Evolutionary conservation across 2,329 filamentous ascomycete genomes (phyloP).

Genomic region (Aureobasidium sp.): DNA sequence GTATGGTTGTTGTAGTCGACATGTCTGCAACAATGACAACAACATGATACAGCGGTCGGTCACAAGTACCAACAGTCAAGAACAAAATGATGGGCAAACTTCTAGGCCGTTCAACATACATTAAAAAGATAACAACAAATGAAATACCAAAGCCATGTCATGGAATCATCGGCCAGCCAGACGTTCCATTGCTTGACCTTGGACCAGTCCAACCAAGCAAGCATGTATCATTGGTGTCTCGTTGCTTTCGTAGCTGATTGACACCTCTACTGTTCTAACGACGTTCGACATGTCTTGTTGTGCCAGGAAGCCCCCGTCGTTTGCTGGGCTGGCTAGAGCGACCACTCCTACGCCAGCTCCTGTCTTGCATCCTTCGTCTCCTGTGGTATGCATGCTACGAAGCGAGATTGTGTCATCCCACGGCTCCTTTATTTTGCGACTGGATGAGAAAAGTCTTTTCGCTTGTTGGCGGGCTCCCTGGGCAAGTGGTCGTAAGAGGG

Average conservation of each 20-base stretch:
- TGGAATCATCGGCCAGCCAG: not conserved
- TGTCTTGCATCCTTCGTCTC: conserved; percentile 14
- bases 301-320: conserved; percentile 15
- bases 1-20: not conserved
- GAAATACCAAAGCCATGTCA: not conserved
- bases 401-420: conserved; percentile 13
- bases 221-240: conserved; percentile 24
- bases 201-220: conserved; percentile 22
- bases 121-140: not conserved
- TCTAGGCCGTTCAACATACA: not conserved
- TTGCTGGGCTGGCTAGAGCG: conserved; percentile 14
- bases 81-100: not conserved
- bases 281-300: conserved; percentile 16
- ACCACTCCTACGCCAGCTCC: conserved; percentile 10
- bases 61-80: not conserved
- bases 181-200: conserved; percentile 10
- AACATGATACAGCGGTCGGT: not conserved
- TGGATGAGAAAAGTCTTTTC: conserved; percentile 14
- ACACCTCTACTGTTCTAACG: conserved; percentile 19
- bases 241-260: conserved; percentile 17
- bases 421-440: conserved; percentile 14
- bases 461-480: conserved; percentile 11
- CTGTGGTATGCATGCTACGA: not conserved
- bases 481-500: conserved; percentile 24
- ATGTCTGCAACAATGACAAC: not conserved